Evolutionary conservation across 345 rosid genomes (phyloP).

Genomic region (Eucalyptus paniculata): DNA sequence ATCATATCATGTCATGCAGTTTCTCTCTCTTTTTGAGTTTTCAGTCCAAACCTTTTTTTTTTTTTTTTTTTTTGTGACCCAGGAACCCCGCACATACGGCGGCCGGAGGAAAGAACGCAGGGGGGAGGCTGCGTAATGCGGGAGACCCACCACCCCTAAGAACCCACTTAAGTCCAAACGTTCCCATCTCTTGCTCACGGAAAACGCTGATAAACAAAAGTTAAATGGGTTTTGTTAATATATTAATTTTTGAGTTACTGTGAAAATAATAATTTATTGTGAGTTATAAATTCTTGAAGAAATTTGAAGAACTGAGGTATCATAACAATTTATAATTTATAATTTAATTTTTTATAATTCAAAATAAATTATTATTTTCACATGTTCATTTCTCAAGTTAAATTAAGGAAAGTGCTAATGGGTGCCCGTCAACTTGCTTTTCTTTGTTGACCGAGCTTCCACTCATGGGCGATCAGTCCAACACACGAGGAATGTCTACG

Average conservation of each 20-base stretch:
- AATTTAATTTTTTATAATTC: too few species aligned
- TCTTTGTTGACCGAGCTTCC: neutral
- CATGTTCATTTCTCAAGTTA: too few species aligned
- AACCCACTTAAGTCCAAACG: neutral
- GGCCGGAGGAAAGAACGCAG: too few species aligned
- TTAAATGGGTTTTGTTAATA: too few species aligned
- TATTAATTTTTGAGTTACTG: accelerated
- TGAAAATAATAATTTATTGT: accelerated
- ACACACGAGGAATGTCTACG: neutral
- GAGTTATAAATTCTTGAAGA: accelerated
- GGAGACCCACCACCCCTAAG: too few species aligned
- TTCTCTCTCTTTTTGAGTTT: too few species aligned
- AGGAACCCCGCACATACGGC: too few species aligned
- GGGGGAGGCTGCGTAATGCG: too few species aligned
- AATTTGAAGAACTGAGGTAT: accelerated
- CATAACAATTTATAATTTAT: too few species aligned
- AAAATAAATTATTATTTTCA: too few species aligned
- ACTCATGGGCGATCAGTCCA: neutral
- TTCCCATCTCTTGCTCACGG: neutral
- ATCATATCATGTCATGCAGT: too few species aligned
- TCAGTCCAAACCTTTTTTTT: neutral
- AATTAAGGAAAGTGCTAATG: neutral
- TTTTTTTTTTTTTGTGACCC: too few species aligned
- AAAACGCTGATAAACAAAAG: neutral
- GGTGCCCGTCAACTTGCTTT: neutral